Evolutionary conservation across 2,329 filamentous ascomycete genomes (phyloP), one percentile per base, ranked within the genome.

Genomic region (Penicillium decumbens): DNA sequence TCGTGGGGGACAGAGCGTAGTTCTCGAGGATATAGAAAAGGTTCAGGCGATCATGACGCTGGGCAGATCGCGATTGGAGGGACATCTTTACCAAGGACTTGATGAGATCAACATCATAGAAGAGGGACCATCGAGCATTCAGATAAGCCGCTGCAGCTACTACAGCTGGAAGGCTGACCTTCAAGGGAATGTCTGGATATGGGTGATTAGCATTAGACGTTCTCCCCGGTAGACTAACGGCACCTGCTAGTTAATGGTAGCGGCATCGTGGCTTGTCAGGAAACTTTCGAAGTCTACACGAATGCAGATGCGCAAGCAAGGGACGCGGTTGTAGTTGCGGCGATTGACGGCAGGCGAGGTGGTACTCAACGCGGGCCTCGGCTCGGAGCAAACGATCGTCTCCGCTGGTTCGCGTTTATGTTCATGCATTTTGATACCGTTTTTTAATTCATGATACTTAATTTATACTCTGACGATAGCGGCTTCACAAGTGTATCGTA

Each of bases 11-110:
- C 4, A 74, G 75, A 1, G 88, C 89, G 46, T 79, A 73, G 35
- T 78, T 71, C 67, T 95, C 89, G 49, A 95, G 77, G 10, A 74
- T 63, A 69, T 95, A 95, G 71, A 93, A 95, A 43, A 82, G 70
- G 62, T 83, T 92, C 50, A 88, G 65, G 27, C 78, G 79, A 59
- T 87, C 85, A 20, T 71, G 72, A 45, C 75, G 76, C 60, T 83
- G 76, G 54, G 78, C 75, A 52, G 75, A 66, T 7, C 67, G 63
- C 40, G 75, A 66, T 15, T 70, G 71, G 35, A 78, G 53, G 10
- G 73, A 59, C 15, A 77, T 69, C 27, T 75, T 76, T 10, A 81
- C 32, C 33, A 81, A 68, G 45, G 77, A 77, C 29, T 72, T 75
- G n/a, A 92, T 61, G 13, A 90, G 66, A 6, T 71, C 65, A 38